Evolutionary conservation across 345 rosid species (phyloP).

Genomic region (Ailanthus altissimus): DNA sequence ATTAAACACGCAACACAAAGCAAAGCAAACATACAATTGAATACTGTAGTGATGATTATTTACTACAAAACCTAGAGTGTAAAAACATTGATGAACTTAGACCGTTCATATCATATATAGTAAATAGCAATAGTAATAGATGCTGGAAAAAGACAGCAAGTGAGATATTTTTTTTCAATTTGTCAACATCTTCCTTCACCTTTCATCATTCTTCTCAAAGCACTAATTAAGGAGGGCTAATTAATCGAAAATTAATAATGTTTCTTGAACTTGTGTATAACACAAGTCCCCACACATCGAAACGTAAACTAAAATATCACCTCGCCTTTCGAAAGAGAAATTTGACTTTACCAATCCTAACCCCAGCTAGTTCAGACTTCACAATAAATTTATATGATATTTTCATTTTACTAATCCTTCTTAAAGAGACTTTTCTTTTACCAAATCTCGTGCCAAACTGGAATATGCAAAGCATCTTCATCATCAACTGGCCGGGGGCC

Average conservation of each 20-base stretch:
- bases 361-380: neutral
- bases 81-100: too few relatives aligned
- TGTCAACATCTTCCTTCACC: too few relatives aligned
- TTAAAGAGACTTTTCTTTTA: neutral
- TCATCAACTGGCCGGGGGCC: constrained; percentile 24
- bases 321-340: neutral
- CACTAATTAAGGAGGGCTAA: neutral
- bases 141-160: neutral
- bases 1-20: too few relatives aligned
- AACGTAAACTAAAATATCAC: neutral
- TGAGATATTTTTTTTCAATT: neutral
- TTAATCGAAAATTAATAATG: too few relatives aligned
- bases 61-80: too few relatives aligned
- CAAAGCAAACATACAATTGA: too few relatives aligned
- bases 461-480: neutral
- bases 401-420: neutral
- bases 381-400: neutral
- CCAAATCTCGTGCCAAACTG: neutral
- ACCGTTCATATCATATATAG: too few relatives aligned
- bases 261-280: too few relatives aligned
- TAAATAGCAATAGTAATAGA: too few relatives aligned
- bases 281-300: neutral
- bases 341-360: neutral
- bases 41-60: too few relatives aligned
- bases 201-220: too few relatives aligned